Evolutionary conservation across 306 rosid species (phyloP).

Genomic region (Ceratonia siliqua): DNA sequence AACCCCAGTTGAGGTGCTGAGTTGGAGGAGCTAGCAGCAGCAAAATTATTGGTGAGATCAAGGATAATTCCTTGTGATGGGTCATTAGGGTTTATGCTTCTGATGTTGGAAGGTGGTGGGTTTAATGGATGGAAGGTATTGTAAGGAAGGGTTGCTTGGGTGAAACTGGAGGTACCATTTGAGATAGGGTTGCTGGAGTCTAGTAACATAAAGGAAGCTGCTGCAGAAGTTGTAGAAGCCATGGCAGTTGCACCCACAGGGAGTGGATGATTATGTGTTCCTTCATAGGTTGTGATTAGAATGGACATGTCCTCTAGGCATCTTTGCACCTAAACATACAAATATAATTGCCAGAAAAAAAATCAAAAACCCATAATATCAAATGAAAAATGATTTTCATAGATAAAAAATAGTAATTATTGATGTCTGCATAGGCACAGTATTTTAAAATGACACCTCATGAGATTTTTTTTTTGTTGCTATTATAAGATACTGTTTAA

Average conservation of each 20-base stretch:
- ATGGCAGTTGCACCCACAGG: constrained; percentile 94
- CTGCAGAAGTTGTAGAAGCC: constrained; percentile 72
- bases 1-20: constrained; percentile 29
- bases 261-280: constrained; percentile 93
- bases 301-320: constrained; percentile 95
- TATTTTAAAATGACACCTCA: no score
- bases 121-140: constrained; percentile 38
- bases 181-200: constrained; percentile 53
- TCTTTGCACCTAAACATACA: constrained; percentile 76
- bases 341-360: neutral
- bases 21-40: constrained; percentile 13
- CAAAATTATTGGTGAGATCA: constrained; percentile 57
- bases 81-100: constrained; percentile 52
- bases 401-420: no score
- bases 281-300: constrained; percentile 93
- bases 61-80: constrained; percentile 67
- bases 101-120: constrained; percentile 28
- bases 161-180: constrained; percentile 38
- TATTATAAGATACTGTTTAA: no score
- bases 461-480: no score
- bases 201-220: constrained; percentile 53
- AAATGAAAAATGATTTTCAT: neutral
- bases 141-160: constrained; percentile 41
- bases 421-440: no score
- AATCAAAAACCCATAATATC: neutral